Evolutionary conservation across 164 flowering plant species (phyloP), one percentile per base, ranked within the genome.

Genomic region (Vitis riparia): DNA sequence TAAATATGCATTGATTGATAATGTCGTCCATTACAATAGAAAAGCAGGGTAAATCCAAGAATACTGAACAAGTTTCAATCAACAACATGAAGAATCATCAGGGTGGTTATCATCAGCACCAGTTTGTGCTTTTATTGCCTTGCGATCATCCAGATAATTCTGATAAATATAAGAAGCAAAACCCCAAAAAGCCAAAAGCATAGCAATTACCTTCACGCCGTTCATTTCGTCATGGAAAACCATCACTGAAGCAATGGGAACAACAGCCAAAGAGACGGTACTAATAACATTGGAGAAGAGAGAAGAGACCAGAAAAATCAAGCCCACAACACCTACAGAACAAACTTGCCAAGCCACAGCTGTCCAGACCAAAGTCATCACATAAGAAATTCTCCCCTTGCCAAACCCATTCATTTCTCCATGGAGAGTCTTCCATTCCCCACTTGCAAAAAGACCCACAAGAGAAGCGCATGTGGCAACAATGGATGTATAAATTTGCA

Each of bases 231-330:
- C 89, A 69, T 83, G 86, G 70, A 88, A 83, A 16, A 82, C 70
- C 14, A 85, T 59, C 57, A 86, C 78, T 12, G 92, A 55, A 63
- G 86, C 89, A 59, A 88, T 63, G 5, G 92, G 92, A 44, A 83
- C 77, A 19, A 82, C 77, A 57, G 87, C 86, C 81, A 86, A 72
- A 50, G 85, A 73, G 17, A 82, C 55, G 1, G 90, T 88, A 52
- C 92, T 86, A 5, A 88, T 83, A 13, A 83, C 92, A 62, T 88
- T 88, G 15, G 92, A 86, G 76, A 84, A 88, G 59, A 88, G 83
- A 17, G 92, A 86, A 11, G 91, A 86, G 53, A 88, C 89, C 72
- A 84, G 68, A 58, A 82, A 86, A 10, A 88, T 83, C 82, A 88
- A 77, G 10, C 92, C 90, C 50, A 86, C 76, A 2, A 83, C 85